Conservation (phyloP, 2,329 filamentous ascomycete genomes). For the Cladosporium colombiae region DNA sequence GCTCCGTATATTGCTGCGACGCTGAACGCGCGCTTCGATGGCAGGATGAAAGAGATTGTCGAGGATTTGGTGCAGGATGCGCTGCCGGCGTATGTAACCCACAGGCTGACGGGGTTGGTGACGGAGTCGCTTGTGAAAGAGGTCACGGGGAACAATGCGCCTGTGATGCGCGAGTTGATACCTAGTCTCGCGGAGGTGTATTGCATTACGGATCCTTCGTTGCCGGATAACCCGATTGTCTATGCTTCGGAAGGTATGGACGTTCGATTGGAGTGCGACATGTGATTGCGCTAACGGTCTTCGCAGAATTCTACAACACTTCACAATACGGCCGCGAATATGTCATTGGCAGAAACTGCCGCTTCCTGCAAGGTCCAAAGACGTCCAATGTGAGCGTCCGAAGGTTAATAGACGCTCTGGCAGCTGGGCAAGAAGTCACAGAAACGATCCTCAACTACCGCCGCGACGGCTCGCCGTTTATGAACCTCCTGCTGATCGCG, state of each 20-base stretch:
- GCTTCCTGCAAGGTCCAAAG: constrained; percentile 47
- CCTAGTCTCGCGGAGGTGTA: constrained; percentile 48
- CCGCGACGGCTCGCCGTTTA: constrained; percentile 43
- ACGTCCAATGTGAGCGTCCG: constrained; percentile 38
- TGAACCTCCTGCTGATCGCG: constrained; percentile 44
- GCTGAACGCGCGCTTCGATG: constrained; percentile 42
- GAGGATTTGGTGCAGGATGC: constrained; percentile 43
- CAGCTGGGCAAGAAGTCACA: constrained; percentile 43
- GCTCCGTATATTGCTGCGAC: constrained; percentile 35
- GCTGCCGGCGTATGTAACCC: constrained; percentile 46
- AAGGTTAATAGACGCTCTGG: constrained; percentile 40
- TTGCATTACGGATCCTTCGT: constrained; percentile 46
- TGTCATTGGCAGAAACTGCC: constrained; percentile 47
- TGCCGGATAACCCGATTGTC: constrained; percentile 48
- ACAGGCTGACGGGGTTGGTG: constrained; percentile 41
- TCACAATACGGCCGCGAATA: constrained; percentile 47
- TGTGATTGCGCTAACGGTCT: not conserved
- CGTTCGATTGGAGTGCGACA: not conserved
- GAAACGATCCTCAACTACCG: constrained; percentile 49
- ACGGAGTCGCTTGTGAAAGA: constrained; percentile 47
- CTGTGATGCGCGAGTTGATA: constrained; percentile 44
- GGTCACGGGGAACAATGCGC: constrained; percentile 45
- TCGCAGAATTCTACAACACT: constrained; percentile 46
- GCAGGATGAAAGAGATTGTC: constrained; percentile 35
- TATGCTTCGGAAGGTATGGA: constrained; percentile 44